A percentile compares a stretch with the other conserved stretches of the same genome.
Evolutionary conservation across 2,329 filamentous ascomycete genomes (phyloP).

Genomic region (Leptodontidium sp.): DNA sequence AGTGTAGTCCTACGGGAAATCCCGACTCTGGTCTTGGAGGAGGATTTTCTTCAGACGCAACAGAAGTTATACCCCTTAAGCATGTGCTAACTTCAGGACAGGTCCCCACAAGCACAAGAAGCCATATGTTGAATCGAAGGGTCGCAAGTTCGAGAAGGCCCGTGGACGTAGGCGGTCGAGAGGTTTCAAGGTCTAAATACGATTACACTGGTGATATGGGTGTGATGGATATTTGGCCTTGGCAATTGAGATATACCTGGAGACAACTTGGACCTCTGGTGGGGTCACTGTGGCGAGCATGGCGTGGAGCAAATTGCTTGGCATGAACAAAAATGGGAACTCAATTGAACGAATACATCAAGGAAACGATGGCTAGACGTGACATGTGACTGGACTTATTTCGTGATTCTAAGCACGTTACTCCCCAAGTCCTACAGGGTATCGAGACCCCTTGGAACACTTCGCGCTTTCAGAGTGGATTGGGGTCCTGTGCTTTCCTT

Average conservation of each 20-base stretch:
- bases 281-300: constrained; percentile 31
- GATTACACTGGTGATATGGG: constrained; percentile 30
- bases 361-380: not conserved
- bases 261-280: constrained; percentile 45
- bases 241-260: constrained; percentile 45
- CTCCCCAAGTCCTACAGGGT: too few relatives aligned
- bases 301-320: constrained; percentile 34
- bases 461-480: too few relatives aligned
- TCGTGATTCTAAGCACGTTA: not conserved
- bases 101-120: constrained; percentile 64
- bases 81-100: constrained; percentile 1
- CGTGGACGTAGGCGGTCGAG: constrained; percentile 98
- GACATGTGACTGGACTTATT: not conserved
- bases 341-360: constrained; percentile 29
- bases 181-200: constrained; percentile 98
- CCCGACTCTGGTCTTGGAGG: not conserved
- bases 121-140: constrained; percentile 97
- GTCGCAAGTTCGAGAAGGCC: constrained; percentile 98
- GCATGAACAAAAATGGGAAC: constrained; percentile 34
- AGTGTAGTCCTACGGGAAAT: not conserved
- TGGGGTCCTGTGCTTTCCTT: too few relatives aligned
- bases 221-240: constrained; percentile 39
- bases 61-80: not conserved
- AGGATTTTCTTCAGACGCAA: too few relatives aligned
- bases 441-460: too few relatives aligned